Evolutionary conservation across 495 filamentous ascomycete species (phyloP).

Genomic region (Lindgomyces ingoldianus): DNA sequence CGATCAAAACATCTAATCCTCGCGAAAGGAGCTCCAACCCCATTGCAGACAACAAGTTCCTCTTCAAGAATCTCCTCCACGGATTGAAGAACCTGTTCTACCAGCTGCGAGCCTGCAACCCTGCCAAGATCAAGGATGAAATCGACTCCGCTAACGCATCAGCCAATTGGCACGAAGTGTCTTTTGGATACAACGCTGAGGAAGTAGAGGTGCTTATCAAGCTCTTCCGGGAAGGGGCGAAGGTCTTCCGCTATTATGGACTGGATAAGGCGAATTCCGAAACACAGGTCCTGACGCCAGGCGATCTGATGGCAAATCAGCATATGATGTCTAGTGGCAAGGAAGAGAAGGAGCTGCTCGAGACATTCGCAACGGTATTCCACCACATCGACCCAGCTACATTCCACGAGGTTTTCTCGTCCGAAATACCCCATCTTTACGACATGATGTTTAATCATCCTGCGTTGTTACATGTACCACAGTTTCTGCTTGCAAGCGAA

Average conservation of each 20-base stretch:
- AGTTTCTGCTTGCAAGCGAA: conserved; percentile 97
- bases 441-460: conserved; percentile 98
- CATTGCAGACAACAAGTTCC: conserved; percentile 95
- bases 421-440: conserved; percentile 93
- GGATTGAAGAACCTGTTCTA: conserved; percentile 97
- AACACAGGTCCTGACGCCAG: conserved; percentile 71
- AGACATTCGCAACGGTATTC: conserved; percentile 97
- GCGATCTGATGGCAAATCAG: conserved; percentile 88
- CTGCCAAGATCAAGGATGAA: conserved; percentile 47
- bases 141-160: conserved; percentile 79
- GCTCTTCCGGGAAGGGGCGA: conserved; percentile 92
- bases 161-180: conserved; percentile 90
- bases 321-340: conserved; percentile 89
- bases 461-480: conserved; percentile 88
- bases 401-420: conserved; percentile 97
- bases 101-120: conserved; percentile 88
- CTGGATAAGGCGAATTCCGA: conserved; percentile 78
- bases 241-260: conserved; percentile 94
- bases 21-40: conserved; percentile 89
- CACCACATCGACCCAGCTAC: conserved; percentile 98
- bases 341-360: conserved; percentile 95
- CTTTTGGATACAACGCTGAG: conserved; percentile 95
- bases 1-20: conserved; percentile 92
- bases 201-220: conserved; percentile 96
- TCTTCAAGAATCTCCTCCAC: conserved; percentile 98